Evolutionary conservation across 2,329 filamentous ascomycete species (phyloP).

Genomic region (Talaromyces funiculosus): DNA sequence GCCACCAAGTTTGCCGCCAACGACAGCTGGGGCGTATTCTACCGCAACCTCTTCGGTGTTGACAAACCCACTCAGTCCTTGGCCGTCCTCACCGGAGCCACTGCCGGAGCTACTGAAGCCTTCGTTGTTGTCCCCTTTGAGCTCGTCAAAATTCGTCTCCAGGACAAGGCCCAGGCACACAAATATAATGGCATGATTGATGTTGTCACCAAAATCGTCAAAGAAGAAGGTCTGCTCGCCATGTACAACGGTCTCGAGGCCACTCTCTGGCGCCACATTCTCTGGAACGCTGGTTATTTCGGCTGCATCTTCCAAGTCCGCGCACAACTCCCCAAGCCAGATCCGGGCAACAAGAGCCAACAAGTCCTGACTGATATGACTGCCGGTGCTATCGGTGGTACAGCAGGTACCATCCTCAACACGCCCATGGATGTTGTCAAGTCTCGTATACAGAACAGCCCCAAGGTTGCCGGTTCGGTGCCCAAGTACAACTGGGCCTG

Average conservation of each 20-base stretch:
- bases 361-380: constrained; percentile 85
- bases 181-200: constrained; percentile 55
- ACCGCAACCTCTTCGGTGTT: constrained; percentile 77
- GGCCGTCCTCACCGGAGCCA: constrained; percentile 87
- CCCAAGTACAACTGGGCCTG: constrained; percentile 99
- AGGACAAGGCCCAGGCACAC: constrained; percentile 87
- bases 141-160: constrained; percentile 95
- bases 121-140: constrained; percentile 98
- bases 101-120: constrained; percentile 89
- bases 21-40: constrained; percentile 95
- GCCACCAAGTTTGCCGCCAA: constrained; percentile 99
- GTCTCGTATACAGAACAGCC: constrained; percentile 91
- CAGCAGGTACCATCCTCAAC: constrained; percentile 84
- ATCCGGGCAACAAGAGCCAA: constrained; percentile 61
- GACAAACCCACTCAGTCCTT: constrained; percentile 86
- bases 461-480: constrained; percentile 70
- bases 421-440: constrained; percentile 97
- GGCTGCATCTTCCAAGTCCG: constrained; percentile 98
- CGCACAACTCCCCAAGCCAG: constrained; percentile 71
- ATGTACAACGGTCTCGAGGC: constrained; percentile 97
- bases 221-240: constrained; percentile 74
- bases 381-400: constrained; percentile 82
- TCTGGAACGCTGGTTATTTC: constrained; percentile 96
- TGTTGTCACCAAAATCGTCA: constrained; percentile 62
- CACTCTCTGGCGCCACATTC: constrained; percentile 89